Percentiles rank a stretch among this genome's conserved stretches.
These are phyloP conservation scores for Micractinium sp. DNA, from an alignment of 139 green algal species.

Conservation along the genomic window DNA sequence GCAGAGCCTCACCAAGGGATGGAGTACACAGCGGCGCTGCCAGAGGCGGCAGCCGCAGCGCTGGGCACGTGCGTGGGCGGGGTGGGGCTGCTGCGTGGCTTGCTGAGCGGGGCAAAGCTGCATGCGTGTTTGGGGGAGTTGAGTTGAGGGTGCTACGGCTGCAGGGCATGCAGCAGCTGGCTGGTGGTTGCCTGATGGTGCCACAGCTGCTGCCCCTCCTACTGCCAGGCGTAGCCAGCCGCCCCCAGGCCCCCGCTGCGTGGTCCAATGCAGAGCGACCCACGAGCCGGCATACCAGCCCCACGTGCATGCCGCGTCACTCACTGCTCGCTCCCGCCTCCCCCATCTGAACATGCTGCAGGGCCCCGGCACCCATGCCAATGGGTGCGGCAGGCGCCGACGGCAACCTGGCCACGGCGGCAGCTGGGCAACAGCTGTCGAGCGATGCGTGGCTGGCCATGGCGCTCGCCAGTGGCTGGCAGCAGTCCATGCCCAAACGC, in stretches of 20 bases:
- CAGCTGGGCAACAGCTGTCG: background rate
- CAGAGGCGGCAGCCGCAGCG: background rate
- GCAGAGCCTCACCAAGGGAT: conserved; percentile 51
- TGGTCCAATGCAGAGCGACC: too few relatives aligned
- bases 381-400: background rate
- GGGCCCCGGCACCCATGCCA: conserved; percentile 2
- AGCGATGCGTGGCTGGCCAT: conserved; percentile 42
- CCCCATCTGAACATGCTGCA: background rate
- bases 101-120: too few relatives aligned
- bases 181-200: too few relatives aligned
- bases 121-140: too few relatives aligned
- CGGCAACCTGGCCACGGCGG: conserved; percentile 24
- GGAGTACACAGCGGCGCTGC: conserved; percentile 40
- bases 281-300: too few relatives aligned
- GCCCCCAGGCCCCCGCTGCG: too few relatives aligned
- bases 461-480: conserved; percentile 46
- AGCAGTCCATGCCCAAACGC: conserved; percentile 30
- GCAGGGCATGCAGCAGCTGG: too few relatives aligned
- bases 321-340: background rate
- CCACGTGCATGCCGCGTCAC: background rate
- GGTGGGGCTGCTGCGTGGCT: background rate
- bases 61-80: background rate
- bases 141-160: too few relatives aligned
- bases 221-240: too few relatives aligned
- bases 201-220: too few relatives aligned